phyloP scores from a whole-genome alignment of 495 filamentous ascomycete species.

The Bacidia rubella region DNA sequence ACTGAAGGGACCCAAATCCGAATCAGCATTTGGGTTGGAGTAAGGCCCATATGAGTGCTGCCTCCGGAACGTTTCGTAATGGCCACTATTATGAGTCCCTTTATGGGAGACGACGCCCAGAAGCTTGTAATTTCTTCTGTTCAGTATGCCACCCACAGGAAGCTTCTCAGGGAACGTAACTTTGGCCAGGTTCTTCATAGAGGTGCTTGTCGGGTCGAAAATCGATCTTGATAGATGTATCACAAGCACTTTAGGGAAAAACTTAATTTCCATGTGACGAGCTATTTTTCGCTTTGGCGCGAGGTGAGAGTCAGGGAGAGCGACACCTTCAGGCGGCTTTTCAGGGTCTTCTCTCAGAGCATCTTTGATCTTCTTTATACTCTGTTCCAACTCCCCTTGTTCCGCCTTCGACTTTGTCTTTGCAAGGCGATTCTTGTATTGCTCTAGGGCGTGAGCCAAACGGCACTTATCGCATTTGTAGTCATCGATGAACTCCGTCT shows the following conservation, averaged over 20 bases:
- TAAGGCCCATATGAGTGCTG: constrained; percentile 65
- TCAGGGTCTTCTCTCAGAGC: constrained; percentile 72
- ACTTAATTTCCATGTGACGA: constrained; percentile 69
- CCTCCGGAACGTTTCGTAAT: constrained; percentile 94
- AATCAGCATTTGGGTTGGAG: constrained; percentile 67
- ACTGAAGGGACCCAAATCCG: constrained; percentile 55
- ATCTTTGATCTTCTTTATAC: constrained; percentile 40
- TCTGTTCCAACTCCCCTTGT: constrained; percentile 35
- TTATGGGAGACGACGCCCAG: constrained; percentile 86
- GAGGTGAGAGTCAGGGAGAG: constrained; percentile 55
- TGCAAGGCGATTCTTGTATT: constrained; percentile 31
- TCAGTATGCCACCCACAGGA: constrained; percentile 64
- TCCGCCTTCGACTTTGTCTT: constrained; percentile 33
- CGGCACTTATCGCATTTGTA: constrained; percentile 90
- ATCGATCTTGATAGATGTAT: constrained; percentile 90
- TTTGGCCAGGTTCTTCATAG: constrained; percentile 87
- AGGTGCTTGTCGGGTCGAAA: constrained; percentile 56
- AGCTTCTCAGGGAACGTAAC: constrained; percentile 80
- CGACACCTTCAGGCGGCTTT: constrained; percentile 51
- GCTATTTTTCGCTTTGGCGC: constrained; percentile 76
- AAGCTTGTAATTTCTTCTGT: constrained; percentile 68
- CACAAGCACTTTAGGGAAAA: constrained; percentile 76
- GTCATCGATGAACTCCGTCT: constrained; percentile 91
- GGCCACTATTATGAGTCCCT: constrained; percentile 87
- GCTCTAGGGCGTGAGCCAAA: constrained; percentile 58